Evolutionary conservation across 2,329 filamentous ascomycete genomes (phyloP), one percentile per base, ranked within the genome.

Genomic region (Cytospora schulzeri): DNA sequence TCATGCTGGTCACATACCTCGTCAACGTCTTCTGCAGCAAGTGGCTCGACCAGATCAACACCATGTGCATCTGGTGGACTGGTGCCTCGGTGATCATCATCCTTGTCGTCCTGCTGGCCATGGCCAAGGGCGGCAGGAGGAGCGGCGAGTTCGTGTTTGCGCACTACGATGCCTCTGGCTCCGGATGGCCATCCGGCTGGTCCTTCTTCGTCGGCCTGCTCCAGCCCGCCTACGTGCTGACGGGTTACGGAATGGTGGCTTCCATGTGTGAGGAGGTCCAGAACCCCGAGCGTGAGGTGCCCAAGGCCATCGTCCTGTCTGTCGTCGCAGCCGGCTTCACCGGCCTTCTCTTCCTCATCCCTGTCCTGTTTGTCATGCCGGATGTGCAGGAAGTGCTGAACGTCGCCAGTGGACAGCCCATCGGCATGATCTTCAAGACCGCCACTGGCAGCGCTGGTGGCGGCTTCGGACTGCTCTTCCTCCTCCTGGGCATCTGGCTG

Each of bases 341-440:
- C 0, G 88, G 88, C 7, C 72, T 89, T 11, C 74, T 87, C 68
- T 93, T 91, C 74, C 75, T 93, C 17, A 85, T 93, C 52, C 90
- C 90, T 0, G 83, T 94, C 68, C 82, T 93, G 29, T 93, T 93
- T 74, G 88, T 92, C 41, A 80, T 93, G 31, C 90, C 91, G 0
- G 83, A 90, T 57, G 83, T 93, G 8, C 70, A 85, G 67, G 76
- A 80, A 55, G 83, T 93, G 19, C 85, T 91, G 31, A 74, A 76
- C 2, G 88, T 90, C 17, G 83, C 88, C 26, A 91, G 87, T 70
- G 88, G 88, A 11, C 91, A 93, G 71, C 91, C 91, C 1, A 90
- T 94, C 67, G 90, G 89, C 11, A 79, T 89, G 4, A 78, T 93
- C 35, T 93, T 93, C 82, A 91, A 91, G 77, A 87, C 80, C 0